Evolutionary conservation across 2,329 filamentous ascomycete species (phyloP), one percentile per base, ranked within the genome.

Genomic region (Botrytis paeoniae): DNA sequence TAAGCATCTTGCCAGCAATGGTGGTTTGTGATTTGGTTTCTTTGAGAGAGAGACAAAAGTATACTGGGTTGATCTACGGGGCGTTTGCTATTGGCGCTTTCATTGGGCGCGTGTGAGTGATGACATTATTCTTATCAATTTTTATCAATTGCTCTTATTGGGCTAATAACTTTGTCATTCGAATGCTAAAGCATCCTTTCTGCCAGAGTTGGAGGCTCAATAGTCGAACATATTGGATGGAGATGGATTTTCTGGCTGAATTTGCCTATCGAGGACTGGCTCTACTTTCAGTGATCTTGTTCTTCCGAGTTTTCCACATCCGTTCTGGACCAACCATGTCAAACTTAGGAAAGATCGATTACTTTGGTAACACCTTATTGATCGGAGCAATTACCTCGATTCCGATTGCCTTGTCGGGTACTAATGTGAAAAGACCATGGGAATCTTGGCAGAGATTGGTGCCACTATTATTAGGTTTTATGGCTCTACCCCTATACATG

Each of bases 201-300:
- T 51, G 22, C 48, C 3, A 57, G n/a, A 37, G 51, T 69, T 10
- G 22, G 35, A n/a, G 61, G 35, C 32, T 32, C 61, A 22, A 35
- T 64, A 10, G 61, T 61, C 4, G 16, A 51, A 35, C 82, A 69
- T 10, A 59, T 57, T 12, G 66, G 63, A 4, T 77, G 75, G 75
- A 59, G 76, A 48, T 77, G 74, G 75, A 82, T 89, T 1, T 89
- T 90, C 78, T 89, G 86, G 84, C 86, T 89, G 77, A 89, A 89
- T 37, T 48, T 75, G 3, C 74, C 73, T 1, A 51, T 76, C n/a
- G 74, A 3, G 75, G 75, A 16, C 18, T 73, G 14, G n/a, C 62
- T 3, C 35, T 76, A 5, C 37, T 75, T 7, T 39, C 39, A 20
- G 12, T n/a, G 66, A 16, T n/a, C 64, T 32, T 72, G 10, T 73